Evolutionary conservation across 345 rosid genomes (phyloP), one percentile per base, ranked within the genome.

Genomic region (Barbarea vulgaris): DNA sequence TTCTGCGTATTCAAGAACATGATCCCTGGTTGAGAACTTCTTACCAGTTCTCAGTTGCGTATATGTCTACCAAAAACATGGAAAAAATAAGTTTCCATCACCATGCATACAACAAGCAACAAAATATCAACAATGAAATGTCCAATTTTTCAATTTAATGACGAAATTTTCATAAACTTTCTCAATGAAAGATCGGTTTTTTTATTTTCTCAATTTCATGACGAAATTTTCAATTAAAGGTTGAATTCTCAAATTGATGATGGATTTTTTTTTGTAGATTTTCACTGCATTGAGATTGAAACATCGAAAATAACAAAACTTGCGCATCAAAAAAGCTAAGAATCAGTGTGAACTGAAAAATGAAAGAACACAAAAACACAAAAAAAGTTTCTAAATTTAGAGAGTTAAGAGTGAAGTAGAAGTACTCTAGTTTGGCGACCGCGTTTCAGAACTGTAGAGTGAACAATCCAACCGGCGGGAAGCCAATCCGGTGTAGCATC

Each of bases 401-500:
- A 27, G 19, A 10, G 25, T 9, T 21, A 42, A 54, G 54, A 57
- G 60, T 34, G 6, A 4, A 9, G 44, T 39, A 62, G 39, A 6
- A 17, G 58, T 74, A 88, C 93, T 80, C 54, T 81, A 60, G 78
- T 72, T 80, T 77, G 70, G 57, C 88, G 84, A 56, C 91, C 89
- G 12, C 84, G 77, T 69, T 77, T 85, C 21, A 71, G 79, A 48
- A 51, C 77, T 42, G 70, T 81, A 30, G 79, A 80, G n/a, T 82
- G 77, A 21, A 22, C 46, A 39, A 72, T 51, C 91, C 93, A 88
- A 9, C 88, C 87, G 46, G 74, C 28, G 44, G 91, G 93, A 55
- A 87, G 88, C 82, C 62, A 81, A 44, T 84, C 87, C 73, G 80
- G 70, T 12, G 80, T 77, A 12, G 7, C n/a, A 9, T 64, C 54